Evolutionary conservation across 768 basidiomycete genomes (phyloP), one percentile per base, ranked within the genome.

Genomic region (Boletales sp.): DNA sequence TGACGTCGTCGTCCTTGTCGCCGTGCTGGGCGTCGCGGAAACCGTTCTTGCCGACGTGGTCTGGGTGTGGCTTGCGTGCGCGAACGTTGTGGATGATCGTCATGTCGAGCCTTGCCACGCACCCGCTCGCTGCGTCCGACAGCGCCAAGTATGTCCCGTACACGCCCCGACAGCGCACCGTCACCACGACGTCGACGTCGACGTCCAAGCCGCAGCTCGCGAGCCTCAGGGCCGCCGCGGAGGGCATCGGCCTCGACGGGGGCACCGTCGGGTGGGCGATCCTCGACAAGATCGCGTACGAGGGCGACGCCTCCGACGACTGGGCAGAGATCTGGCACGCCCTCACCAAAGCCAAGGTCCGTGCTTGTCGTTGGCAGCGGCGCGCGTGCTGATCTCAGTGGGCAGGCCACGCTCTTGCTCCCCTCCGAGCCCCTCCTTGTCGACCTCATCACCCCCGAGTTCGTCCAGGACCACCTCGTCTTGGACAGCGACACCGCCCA

Each of bases 381-480:
- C 21, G 21, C 21, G 21, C 21, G 21, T 21, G 21, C 21, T 21
- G 21, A 21, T 21, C 21, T 4, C 21, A 2, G 21, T 4, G 2
- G n/a, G 4, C 33, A 14, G 11, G 86, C 88, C 4, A 85, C 87
- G 0, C 63, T 99, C 11, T 71, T 97, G 14, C 74, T 97, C 1
- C 94, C 94, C 1, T 65, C 81, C 2, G 86, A 89, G 3, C 65
- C 74, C 13, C 72, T 78, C 17, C 21, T 21, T 4, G 78, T 81
- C 15, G 73, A 73, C 43, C 73, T 73, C 43, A 75, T 92, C 45
- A 87, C 86, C 0, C 69, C 82, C 0, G 86, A 91, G 3, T 83
- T 94, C 49, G 72, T 96, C 30, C 83, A 81, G 62, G 93, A 96
- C 60, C 95, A 99, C 63, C 67, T 95, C 49, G 71, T 82, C 21